Evolutionary conservation across 1,284 basidiomycete genomes (phyloP), one percentile per base, ranked within the genome.

Genomic region (Sphagnurus paluster): DNA sequence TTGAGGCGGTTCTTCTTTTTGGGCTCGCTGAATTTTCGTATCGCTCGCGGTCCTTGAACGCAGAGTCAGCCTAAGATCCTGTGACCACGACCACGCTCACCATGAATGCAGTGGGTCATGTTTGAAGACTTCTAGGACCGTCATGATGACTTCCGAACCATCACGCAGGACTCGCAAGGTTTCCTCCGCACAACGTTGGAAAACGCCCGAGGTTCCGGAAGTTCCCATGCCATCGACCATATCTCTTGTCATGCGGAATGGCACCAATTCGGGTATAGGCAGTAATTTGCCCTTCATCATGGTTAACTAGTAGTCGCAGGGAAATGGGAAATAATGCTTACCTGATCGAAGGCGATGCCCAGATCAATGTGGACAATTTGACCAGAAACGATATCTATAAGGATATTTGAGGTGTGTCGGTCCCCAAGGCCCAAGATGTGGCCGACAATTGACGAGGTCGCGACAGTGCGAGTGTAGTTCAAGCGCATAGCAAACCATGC

Each of bases 341-440:
- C 92, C 72, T 93, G 92, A 56, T 98, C 97, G 65, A 99, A 99
- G 0, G 94, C 93, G 45, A 98, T 92, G 2, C 96, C 96, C 24
- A 99, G 78, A 67, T 99, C 96, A 44, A 99, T 99, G 63, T 98
- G 91, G 4, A 95, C 81, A 25, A 96, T 76, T 64, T 98, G 93
- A 17, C 96, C 96, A 9, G 80, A 86, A 26, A 67, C 67, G 48
- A 82, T 82, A 64, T 98, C 94, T 46, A 99, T 75, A 35, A 99
- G 75, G 55, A 99, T 97, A 65, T 99, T 99, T 30, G 88, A 90
- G 5, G 82, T 80, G 63, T 99, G 96, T 13, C 96, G 81, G 63
- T 99, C 96, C 0, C 96, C 96, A 0, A 99, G 75, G 2, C 96
- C 96, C 14, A 98, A 72, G 36, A 98, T 74, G 61, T 97, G 90